Base-by-base conservation (phyloP, 2,329 filamentous ascomycete genomes). In the Purpureocillium takamizusanense region DNA sequence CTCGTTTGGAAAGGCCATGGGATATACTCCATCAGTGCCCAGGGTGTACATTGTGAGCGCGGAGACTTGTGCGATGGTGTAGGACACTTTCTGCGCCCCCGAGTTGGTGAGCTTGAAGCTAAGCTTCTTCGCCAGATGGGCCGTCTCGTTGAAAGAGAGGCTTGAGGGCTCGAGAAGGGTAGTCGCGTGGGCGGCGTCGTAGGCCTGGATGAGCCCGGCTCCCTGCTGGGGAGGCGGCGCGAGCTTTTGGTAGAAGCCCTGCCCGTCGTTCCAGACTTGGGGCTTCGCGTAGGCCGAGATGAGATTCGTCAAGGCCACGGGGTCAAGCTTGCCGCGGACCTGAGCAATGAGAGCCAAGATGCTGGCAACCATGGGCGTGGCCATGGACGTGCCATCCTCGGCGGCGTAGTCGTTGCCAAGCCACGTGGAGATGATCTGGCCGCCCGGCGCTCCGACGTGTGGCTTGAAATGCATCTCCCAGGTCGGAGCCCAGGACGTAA, bases 111-210 rank as follows among this genome's bases (percentile, higher is more conserved):
- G 65, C 42, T 57, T 64, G 45, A 78, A 72, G 44, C 64, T 61
- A 30, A 65, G 56, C 7, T 57, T 60, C 4, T 55, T 51, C 23
- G 54, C 52, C 44, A 74, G 66, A 57, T 76, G 49, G 42, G 69
- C 65, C 1, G 72, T 74, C 50, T 78, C 74, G 51, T 78, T 77
- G 60, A 76, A 75, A 4, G 68, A 64, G 14, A 78, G 58, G 51
- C 65, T 72, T 30, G 67, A 69, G 17, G 61, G 62, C 52, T 65
- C 67, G 16, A 77, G 59, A 15, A 69, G 48, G 3, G 65, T 68
- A 3, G 61, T 69, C 13, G 66, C 56, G 46, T 69, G 64, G n/a
- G 72, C 67, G 12, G 71, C 69, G 36, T 74, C 67, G 56, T 15
- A 69, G 46, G 11, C 41, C 28, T 43, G 41, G 15, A 69, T 51